A percentile compares a stretch with the other conserved stretches of the same genome.
phyloP scores from a whole-genome alignment of 2,329 filamentous ascomycete species.

The Trichoderma sp. region DNA sequence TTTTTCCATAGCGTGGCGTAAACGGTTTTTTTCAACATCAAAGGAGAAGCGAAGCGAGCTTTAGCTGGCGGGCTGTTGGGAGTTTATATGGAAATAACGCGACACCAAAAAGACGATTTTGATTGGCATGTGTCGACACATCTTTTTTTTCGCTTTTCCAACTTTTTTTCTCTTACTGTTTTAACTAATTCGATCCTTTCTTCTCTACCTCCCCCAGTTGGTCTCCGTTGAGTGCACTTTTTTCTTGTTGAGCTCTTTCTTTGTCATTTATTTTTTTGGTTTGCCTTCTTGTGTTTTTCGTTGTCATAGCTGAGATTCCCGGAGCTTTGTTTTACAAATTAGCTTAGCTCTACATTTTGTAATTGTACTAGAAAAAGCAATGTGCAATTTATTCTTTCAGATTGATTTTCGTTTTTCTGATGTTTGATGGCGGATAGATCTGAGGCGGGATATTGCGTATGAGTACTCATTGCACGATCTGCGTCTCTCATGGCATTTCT shows the following conservation, averaged over 20 bases:
- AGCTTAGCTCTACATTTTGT: background rate
- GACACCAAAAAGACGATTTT: constrained; percentile 8
- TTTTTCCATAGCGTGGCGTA: constrained; percentile 27
- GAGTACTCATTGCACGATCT: background rate
- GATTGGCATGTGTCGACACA: constrained; percentile 10
- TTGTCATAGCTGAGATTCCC: constrained; percentile 11
- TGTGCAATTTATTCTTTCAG: background rate
- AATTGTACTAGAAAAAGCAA: background rate
- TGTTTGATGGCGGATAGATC: background rate
- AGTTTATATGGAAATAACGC: constrained; percentile 6
- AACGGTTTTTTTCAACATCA: constrained; percentile 12
- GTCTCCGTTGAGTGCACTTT: background rate
- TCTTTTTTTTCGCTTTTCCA: background rate
- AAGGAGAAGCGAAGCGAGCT: constrained; percentile 7
- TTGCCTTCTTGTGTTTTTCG: background rate
- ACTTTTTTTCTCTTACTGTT: background rate
- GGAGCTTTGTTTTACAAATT: background rate
- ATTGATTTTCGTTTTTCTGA: background rate
- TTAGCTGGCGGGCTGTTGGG: constrained; percentile 1
- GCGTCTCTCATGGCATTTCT: background rate
- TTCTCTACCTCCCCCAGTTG: background rate
- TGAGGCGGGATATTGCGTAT: background rate
- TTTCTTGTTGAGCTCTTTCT: background rate
- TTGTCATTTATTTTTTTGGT: background rate
- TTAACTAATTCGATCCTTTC: constrained; percentile 14